These are phyloP conservation scores for Speleostelium caveatum DNA, from an alignment of 78 protist species.

Conservation along the genomic window DNA sequence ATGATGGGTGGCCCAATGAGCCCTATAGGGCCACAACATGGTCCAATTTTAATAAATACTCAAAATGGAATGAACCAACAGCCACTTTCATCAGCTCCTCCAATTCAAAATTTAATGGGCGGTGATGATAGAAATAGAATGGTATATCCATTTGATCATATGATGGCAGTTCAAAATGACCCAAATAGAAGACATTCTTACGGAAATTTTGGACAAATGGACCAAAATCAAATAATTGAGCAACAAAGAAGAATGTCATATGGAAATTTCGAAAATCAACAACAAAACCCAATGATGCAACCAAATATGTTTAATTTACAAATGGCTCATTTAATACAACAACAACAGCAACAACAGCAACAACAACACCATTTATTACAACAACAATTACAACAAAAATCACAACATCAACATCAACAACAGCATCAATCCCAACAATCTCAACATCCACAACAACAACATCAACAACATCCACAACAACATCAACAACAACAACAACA, in stretches of 20 bases:
- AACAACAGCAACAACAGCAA: constrained; percentile 33
- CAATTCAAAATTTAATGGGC: no score
- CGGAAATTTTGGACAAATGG: background rate
- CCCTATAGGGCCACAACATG: background rate
- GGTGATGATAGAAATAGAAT: no score
- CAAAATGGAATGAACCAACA: constrained; percentile 5
- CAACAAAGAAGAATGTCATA: constrained; percentile 54
- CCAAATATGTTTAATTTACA: background rate
- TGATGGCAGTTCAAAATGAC: no score
- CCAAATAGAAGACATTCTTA: background rate
- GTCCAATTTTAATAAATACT: background rate
- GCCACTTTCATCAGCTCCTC: no score
- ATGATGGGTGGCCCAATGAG: background rate
- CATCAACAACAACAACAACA: background rate
- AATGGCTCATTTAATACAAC: background rate
- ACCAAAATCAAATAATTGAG: background rate
- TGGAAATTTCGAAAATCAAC: constrained; percentile 18
- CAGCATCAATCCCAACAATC: background rate
- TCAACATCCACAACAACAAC: background rate
- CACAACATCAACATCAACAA: constrained; percentile 16
- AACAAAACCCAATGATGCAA: constrained; percentile 6
- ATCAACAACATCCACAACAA: background rate
- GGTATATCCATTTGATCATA: no score
- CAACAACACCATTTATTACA: constrained; percentile 15
- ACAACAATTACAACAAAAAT: background rate